Conservation (phyloP, 2,329 filamentous ascomycete species). For the Fusarium veterinarium region DNA sequence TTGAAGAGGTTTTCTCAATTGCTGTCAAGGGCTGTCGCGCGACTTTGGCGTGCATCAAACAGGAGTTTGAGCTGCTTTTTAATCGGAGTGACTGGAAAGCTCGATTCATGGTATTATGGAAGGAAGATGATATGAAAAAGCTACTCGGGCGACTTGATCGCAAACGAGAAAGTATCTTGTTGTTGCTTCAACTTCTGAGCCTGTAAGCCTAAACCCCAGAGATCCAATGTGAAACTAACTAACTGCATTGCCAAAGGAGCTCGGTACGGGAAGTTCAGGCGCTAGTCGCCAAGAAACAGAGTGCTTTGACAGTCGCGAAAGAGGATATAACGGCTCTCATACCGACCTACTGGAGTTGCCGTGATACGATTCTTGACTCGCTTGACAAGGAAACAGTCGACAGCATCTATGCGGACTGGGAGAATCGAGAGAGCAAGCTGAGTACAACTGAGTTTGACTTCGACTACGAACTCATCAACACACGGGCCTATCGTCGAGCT, state of each 20-base stretch:
- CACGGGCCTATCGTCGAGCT: background rate
- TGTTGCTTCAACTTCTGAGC: background rate
- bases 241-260: background rate
- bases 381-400: background rate
- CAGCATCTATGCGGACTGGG: background rate
- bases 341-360: background rate
- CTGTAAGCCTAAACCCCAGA: accelerated
- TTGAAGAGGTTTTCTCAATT: background rate
- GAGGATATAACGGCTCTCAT: background rate
- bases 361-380: accelerated
- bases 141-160: background rate
- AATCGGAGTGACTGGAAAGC: accelerated
- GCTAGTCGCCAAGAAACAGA: background rate
- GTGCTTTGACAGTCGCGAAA: accelerated
- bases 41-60: accelerated
- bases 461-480: background rate
- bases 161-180: background rate
- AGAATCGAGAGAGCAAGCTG: accelerated
- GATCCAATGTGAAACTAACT: accelerated
- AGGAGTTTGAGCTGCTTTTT: background rate
- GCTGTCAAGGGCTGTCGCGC: background rate
- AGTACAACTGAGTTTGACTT: background rate
- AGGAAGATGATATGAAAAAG: accelerated
- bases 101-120: accelerated
- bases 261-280: accelerated